Evolutionary conservation across 78 protist genomes (phyloP), one percentile per base, ranked within the genome.

Genomic region (slime mould (Dictyostelium discoideum)): DNA sequence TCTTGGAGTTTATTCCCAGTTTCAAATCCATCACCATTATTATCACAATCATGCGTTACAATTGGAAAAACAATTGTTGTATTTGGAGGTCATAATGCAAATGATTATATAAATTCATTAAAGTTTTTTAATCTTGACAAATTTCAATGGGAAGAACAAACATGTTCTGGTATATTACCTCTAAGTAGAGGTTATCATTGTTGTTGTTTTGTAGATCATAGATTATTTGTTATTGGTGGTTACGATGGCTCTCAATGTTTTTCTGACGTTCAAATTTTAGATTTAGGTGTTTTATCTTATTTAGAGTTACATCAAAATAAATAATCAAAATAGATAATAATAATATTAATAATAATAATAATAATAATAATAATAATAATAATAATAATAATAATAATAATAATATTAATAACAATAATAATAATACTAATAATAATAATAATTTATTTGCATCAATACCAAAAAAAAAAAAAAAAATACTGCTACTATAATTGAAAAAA

Each of bases 151-250:
- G 88, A 90, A 50, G 83, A 82, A 24, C 46, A 37, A 16, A 29
- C 10, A 7, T 78, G 86, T 11, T 50, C 95, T 7, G 95, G 95
- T 18, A 22, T 32, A 10, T 32, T 80, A 40, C 95, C 95, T 14
- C 81, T 67, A 82, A 74, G 76, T 20, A 63, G 95, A 69, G 95
- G 95, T 29, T 90, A 90, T 82, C 95, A 90, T 73, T 82, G 88
- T 50, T 90, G 95, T 82, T 90, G 95, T 82, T 90, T 82, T 73
- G 95, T 90, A 6, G 85, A 90, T 82, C 95, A 90, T 50, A 63
- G 95, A 82, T 54, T 90, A 72, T 90, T 90, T 82, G 95, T 90
- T 3, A 90, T 90, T 82, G 95, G 95, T 82, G 95, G 95, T n/a
- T 90, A 90, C 54, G 95, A 90, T 72, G 95, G 95, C 14, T 24